A percentile compares a stretch with the other conserved stretches of the same genome.
Conservation (phyloP, 306 rosid species). For the Arachis stenosperma region DNA sequence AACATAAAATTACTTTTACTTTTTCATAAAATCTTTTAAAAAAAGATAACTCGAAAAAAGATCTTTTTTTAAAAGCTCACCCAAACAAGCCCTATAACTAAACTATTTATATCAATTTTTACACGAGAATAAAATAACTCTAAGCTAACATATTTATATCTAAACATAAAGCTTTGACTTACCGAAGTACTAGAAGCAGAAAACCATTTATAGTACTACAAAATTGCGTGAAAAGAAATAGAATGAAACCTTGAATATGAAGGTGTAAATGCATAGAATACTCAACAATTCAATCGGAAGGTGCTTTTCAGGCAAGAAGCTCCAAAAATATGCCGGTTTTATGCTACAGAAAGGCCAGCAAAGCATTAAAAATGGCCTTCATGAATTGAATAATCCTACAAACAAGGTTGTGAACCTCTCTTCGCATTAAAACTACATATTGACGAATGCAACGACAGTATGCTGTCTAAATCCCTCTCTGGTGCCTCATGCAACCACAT, state of each 20-base stretch:
- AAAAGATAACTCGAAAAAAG: too few relatives aligned
- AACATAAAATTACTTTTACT: too few relatives aligned
- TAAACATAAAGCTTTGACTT: too few relatives aligned
- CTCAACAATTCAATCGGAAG: conserved; percentile 3
- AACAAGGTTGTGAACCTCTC: conserved; percentile 17
- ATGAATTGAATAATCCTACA: conserved; percentile 1
- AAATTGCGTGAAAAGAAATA: background rate
- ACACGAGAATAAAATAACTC: too few relatives aligned
- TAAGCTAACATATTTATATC: too few relatives aligned
- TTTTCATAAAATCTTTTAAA: too few relatives aligned
- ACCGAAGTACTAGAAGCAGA: too few relatives aligned
- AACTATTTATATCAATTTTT: too few relatives aligned
- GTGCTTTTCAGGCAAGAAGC: conserved; percentile 23
- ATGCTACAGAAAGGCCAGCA: conserved; percentile 30
- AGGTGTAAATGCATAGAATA: background rate
- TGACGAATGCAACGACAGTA: conserved; percentile 78
- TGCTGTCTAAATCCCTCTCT: conserved; percentile 50
- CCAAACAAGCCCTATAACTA: too few relatives aligned
- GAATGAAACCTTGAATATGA: background rate
- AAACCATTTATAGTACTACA: background rate
- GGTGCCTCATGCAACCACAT: conserved; percentile 65
- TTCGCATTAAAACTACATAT: conserved; percentile 29
- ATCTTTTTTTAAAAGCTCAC: too few relatives aligned
- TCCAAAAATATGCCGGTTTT: conserved; percentile 1
- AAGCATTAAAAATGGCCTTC: conserved; percentile 11